Base-by-base conservation (phyloP, 495 filamentous ascomycete species). In the Penicillium bovifimosum region DNA sequence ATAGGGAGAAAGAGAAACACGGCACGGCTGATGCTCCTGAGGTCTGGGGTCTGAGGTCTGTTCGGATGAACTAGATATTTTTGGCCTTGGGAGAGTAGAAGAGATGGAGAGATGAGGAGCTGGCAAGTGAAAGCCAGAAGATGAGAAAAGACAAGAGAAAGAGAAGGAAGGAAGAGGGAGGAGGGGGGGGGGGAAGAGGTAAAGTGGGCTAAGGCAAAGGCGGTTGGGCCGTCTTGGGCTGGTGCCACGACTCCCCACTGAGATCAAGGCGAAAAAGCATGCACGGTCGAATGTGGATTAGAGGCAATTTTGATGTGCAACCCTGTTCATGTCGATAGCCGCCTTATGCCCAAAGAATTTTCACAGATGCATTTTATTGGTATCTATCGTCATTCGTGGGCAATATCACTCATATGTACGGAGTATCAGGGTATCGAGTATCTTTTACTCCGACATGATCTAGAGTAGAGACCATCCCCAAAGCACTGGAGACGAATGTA, bases 201-300 rank as follows among this genome's bases (percentile, higher is more conserved):
- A 54, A 60, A 63, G 59, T 69, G 64, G 60, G 35, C 55, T 34
- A 50, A 31, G 55, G 52, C 35, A 28, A 60, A 63, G 66, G 66
- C 58, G 64, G 68, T 74, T 72, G 71, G 71, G 71, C 71, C 62
- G 67, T 68, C 47, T 71, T 71, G 65, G 60, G 68, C 68, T 74
- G 71, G 69, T 74, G 71, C 71, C 71, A 74, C 71, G 71, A 74
- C 66, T 62, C 59, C 63, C 67, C 61, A 63, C 67, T 66, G 55
- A 59, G 39, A 42, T 52, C 53, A 50, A 53, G 35, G 31, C 41
- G 20, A 24, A 47, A 52, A 61, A 67, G 68, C 62, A 70, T 71
- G 66, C 66, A 68, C 47, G 61, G 51, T 62, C 70, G 39, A 69
- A 70, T 66, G 58, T 47, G 68, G 68, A 61, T 68, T 70, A 66